Evolutionary conservation across 192 early-diverging fungal genomes (phyloP).

Genomic region (Linnemannia elongata): DNA sequence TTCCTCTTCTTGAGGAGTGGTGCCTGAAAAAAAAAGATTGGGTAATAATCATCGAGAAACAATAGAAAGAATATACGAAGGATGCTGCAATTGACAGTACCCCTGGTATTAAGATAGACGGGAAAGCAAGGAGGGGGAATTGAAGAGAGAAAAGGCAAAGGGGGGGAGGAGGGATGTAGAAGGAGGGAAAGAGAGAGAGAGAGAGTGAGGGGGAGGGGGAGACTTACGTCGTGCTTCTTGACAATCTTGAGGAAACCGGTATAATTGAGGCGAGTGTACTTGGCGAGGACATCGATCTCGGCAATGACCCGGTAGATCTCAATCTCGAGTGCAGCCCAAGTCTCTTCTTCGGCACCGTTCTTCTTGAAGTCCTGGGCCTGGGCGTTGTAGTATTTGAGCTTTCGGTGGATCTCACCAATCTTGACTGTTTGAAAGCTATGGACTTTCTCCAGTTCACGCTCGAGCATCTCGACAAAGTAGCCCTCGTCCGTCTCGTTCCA

Average conservation of each 20-base stretch:
- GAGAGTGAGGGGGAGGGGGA: background rate
- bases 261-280: constrained; percentile 85
- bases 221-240: constrained; percentile 94
- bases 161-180: background rate
- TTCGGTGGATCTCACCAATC: constrained; percentile 39
- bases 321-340: constrained; percentile 75
- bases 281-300: constrained; percentile 83
- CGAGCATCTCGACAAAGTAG: constrained; percentile 85
- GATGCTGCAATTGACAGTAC: background rate
- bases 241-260: constrained; percentile 94
- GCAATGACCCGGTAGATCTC: constrained; percentile 81
- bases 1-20: background rate
- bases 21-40: background rate
- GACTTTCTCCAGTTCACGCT: constrained; percentile 92
- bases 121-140: background rate
- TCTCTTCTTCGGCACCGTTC: constrained; percentile 80
- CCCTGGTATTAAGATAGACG: background rate
- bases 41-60: background rate
- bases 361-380: constrained; percentile 82
- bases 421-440: constrained; percentile 35
- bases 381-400: constrained; percentile 39
- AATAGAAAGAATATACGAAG: background rate
- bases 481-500: constrained; percentile 47
- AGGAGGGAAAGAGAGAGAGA: background rate
- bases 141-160: background rate